phyloP scores from a whole-genome alignment of 140 eudicot species.

The Oenanthe javanica region DNA sequence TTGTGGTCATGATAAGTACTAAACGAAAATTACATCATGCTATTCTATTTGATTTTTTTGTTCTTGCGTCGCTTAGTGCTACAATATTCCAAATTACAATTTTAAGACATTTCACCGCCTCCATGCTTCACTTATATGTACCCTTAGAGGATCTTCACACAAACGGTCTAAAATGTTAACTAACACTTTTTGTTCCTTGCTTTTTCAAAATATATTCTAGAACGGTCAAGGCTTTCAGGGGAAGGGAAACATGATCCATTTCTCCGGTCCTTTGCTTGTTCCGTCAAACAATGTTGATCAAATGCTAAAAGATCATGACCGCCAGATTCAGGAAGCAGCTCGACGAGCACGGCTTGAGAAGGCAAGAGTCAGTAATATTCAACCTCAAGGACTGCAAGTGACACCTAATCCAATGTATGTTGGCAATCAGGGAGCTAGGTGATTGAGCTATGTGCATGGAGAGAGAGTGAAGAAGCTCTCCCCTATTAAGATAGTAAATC shows the following conservation, averaged over 20 bases:
- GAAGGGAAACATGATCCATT: slow-evolving; percentile 41
- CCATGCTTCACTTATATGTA: not conserved
- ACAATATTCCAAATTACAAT: no score
- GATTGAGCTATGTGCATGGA: not conserved
- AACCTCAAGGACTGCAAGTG: slow-evolving; percentile 13
- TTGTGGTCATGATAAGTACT: not conserved
- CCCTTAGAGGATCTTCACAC: not conserved
- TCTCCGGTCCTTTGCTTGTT: slow-evolving; percentile 64
- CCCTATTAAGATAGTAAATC: not conserved
- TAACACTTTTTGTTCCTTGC: not conserved
- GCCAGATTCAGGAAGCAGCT: slow-evolving; percentile 69
- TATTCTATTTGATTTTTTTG: not conserved
- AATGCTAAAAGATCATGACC: slow-evolving; percentile 85
- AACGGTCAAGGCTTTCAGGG: slow-evolving; percentile 38
- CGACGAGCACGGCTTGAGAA: slow-evolving; percentile 61
- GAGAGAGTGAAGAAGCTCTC: slow-evolving; percentile 13
- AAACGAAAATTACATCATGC: not conserved
- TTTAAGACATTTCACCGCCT: no score
- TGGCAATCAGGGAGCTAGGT: slow-evolving; percentile 12
- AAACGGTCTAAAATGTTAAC: not conserved
- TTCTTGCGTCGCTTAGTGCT: no score
- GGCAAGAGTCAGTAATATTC: slow-evolving; percentile 30
- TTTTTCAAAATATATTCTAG: slow-evolving; percentile 13
- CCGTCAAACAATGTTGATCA: slow-evolving; percentile 68
- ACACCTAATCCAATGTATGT: slow-evolving; percentile 16